These are phyloP conservation scores for Aspergillus thermomutatus DNA, from an alignment of 2,329 filamentous ascomycete genomes.

Conservation along the genomic window DNA sequence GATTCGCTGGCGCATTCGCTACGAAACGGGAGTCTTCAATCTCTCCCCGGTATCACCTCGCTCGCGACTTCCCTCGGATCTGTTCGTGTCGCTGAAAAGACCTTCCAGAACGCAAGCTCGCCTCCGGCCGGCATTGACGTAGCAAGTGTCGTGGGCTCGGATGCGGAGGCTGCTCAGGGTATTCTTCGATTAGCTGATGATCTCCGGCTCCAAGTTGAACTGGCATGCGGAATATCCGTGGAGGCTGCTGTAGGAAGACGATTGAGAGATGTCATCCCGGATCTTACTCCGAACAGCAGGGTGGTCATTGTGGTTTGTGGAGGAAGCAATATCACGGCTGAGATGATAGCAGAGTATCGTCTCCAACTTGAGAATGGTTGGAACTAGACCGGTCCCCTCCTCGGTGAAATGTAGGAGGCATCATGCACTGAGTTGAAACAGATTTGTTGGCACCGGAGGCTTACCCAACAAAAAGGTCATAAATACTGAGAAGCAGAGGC, in stretches of 20 bases:
- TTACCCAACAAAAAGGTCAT: too few species aligned
- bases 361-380: slow-evolving; percentile 36
- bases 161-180: slow-evolving; percentile 73
- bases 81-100: slow-evolving; percentile 58
- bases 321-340: slow-evolving; percentile 50
- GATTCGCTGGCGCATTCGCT: slow-evolving; percentile 64
- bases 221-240: slow-evolving; percentile 75
- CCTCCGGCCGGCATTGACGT: slow-evolving; percentile 44
- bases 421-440: too few species aligned
- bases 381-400: slow-evolving; percentile 6
- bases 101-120: slow-evolving; percentile 59
- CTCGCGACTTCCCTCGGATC: slow-evolving; percentile 70
- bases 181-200: slow-evolving; percentile 75
- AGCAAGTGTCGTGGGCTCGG: slow-evolving; percentile 60
- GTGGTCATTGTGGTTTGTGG: slow-evolving; percentile 39
- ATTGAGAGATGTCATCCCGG: slow-evolving; percentile 24
- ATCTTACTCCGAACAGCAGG: slow-evolving; percentile 27
- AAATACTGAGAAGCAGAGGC: too few species aligned
- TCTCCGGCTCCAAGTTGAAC: slow-evolving; percentile 72
- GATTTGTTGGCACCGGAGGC: too few species aligned
- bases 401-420: too few species aligned
- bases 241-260: slow-evolving; percentile 35
- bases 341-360: slow-evolving; percentile 51
- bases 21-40: slow-evolving; percentile 51
- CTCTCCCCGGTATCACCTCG: slow-evolving; percentile 66